Conservation (phyloP, 169 alveolate genomes). For the Plasmodium vinckei region DNA sequence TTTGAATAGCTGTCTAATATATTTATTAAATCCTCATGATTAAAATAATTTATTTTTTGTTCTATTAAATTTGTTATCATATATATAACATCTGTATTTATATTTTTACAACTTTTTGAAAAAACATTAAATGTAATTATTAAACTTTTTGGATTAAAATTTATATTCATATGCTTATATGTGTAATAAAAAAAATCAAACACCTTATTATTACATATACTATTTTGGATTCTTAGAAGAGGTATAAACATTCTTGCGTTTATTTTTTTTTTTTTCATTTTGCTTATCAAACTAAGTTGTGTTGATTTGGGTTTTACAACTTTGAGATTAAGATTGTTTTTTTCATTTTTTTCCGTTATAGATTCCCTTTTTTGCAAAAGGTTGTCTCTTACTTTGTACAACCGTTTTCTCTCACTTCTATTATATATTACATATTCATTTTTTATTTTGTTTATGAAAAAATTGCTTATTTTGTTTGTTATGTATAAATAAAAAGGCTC, state of each 20-base stretch:
- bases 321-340: not conserved
- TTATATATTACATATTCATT: conserved; percentile 38
- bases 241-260: conserved; percentile 36
- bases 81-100: conserved; percentile 13
- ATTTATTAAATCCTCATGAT: conserved; percentile 21
- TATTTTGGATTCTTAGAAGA: not conserved
- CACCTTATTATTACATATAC: not conserved
- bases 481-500: conserved; percentile 5
- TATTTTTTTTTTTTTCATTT: conserved; percentile 32
- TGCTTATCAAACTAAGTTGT: conserved; percentile 32
- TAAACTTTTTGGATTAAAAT: conserved; percentile 24
- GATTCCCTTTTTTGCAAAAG: not conserved
- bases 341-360: not conserved
- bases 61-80: conserved; percentile 48
- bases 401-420: conserved; percentile 20
- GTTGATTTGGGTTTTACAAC: conserved; percentile 1
- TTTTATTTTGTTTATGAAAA: conserved; percentile 25
- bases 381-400: conserved; percentile 14
- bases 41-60: conserved; percentile 47
- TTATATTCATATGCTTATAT: conserved; percentile 36
- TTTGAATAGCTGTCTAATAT: conserved; percentile 36
- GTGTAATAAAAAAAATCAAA: conserved; percentile 11
- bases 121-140: conserved; percentile 38
- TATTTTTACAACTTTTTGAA: conserved; percentile 15
- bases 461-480: conserved; percentile 14